Evolutionary conservation across 164 flowering plant genomes (phyloP).

Genomic region (Piper longum): DNA sequence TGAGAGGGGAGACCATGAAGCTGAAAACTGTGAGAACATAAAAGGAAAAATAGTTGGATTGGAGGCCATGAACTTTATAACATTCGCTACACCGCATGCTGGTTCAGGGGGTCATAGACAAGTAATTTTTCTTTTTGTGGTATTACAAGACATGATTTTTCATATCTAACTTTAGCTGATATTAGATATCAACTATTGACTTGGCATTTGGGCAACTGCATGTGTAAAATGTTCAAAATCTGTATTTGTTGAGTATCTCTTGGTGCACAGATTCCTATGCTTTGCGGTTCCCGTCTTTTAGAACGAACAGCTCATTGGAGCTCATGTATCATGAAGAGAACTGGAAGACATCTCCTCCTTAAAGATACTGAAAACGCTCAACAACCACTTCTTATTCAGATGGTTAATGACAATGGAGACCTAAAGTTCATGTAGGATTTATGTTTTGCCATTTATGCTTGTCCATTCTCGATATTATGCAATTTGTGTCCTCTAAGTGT

Average conservation of each 20-base stretch:
- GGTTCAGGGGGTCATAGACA: constrained; percentile 83
- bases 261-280: constrained; percentile 48
- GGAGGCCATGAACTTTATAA: constrained; percentile 76
- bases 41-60: constrained; percentile 64
- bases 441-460: neutral
- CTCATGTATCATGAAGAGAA: constrained; percentile 64
- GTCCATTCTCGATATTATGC: too few species aligned
- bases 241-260: neutral
- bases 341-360: constrained; percentile 73
- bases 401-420: constrained; percentile 57
- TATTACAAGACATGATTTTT: neutral
- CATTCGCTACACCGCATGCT: constrained; percentile 84
- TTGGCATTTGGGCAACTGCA: too few species aligned
- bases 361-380: constrained; percentile 45
- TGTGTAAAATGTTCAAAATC: neutral
- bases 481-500: neutral
- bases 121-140: constrained; percentile 21
- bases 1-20: constrained; percentile 11
- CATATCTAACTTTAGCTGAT: neutral
- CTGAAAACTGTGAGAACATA: constrained; percentile 15
- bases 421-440: constrained; percentile 65
- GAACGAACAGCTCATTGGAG: constrained; percentile 44
- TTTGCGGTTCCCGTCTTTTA: constrained; percentile 41
- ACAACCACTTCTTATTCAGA: constrained; percentile 78
- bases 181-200: too few species aligned